Conservation (phyloP, 352 stramenopile species). For the Pythium dissimile region DNA sequence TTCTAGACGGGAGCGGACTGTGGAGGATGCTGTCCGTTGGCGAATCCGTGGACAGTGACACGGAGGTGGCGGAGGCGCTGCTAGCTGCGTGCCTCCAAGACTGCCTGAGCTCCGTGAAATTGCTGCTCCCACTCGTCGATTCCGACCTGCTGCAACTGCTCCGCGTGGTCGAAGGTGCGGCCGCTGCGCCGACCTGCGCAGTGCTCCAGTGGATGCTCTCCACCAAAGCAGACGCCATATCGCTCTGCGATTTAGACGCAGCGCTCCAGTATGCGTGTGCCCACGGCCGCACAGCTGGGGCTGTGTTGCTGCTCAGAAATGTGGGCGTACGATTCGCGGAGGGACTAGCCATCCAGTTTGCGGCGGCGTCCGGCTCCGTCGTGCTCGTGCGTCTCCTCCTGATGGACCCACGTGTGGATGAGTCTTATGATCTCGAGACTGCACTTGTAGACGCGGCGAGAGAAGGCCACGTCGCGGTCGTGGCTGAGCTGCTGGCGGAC, state of each 20-base stretch:
- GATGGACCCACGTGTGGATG: conserved; percentile 2
- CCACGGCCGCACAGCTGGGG: conserved; percentile 6
- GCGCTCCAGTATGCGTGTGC: conserved; percentile 26
- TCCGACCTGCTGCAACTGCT: conserved; percentile 15
- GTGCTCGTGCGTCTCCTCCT: conserved; percentile 16
- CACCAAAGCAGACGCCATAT: not conserved
- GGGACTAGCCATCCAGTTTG: conserved; percentile 17
- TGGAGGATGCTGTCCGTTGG: not conserved
- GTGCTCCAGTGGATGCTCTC: conserved; percentile 16
- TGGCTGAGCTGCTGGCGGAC: conserved; percentile 1
- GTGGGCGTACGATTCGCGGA: not conserved
- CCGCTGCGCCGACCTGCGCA: not conserved
- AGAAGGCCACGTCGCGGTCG: conserved; percentile 12
- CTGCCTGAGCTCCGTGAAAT: not conserved
- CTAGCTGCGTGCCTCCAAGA: conserved; percentile 21
- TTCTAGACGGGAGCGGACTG: conserved; percentile 2
- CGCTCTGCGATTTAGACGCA: conserved; percentile 13
- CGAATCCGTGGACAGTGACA: not conserved
- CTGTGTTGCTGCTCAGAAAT: conserved; percentile 2
- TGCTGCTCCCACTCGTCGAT: conserved; percentile 9
- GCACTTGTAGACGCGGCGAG: conserved; percentile 17
- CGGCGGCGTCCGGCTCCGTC: conserved; percentile 6
- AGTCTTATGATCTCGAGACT: conserved; percentile 8
- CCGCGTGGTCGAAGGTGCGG: conserved; percentile 13
- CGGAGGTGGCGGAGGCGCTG: conserved; percentile 16